phyloP scores from a whole-genome alignment of 2,329 filamentous ascomycete genomes.

The Tothia fuscella region DNA sequence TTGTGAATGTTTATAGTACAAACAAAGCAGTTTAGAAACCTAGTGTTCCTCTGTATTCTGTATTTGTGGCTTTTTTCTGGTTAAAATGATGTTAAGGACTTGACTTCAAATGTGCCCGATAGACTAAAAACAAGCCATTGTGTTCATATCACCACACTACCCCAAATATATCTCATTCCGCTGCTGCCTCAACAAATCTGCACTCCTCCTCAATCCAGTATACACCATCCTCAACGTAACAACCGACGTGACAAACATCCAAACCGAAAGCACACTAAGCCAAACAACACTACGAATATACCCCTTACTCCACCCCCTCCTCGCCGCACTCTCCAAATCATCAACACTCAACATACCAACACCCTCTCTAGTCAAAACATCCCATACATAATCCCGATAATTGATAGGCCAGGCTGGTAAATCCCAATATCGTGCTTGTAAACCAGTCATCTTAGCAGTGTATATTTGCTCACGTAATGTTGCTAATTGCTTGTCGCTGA shows the following conservation, averaged over 20 bases:
- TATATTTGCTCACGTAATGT: slow-evolving; percentile 39
- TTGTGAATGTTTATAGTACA: too few species aligned
- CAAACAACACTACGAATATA: not conserved
- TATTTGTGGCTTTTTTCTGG: too few species aligned
- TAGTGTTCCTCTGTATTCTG: too few species aligned
- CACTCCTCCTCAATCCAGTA: not conserved
- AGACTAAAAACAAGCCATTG: too few species aligned
- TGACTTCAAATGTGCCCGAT: too few species aligned
- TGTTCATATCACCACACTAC: not conserved
- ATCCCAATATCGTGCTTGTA: slow-evolving; percentile 46
- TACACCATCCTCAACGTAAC: not conserved
- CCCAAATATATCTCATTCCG: not conserved
- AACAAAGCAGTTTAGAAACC: too few species aligned
- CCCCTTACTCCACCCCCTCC: slow-evolving; percentile 29
- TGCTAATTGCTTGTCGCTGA: slow-evolving; percentile 35
- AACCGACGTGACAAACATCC: not conserved
- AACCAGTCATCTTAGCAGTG: slow-evolving; percentile 37
- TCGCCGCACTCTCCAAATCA: slow-evolving; percentile 39
- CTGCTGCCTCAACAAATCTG: not conserved
- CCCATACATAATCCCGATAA: slow-evolving; percentile 43
- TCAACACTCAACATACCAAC: slow-evolving; percentile 47
- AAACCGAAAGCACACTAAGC: not conserved
- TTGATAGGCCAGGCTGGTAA: slow-evolving; percentile 43
- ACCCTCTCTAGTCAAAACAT: slow-evolving; percentile 42
- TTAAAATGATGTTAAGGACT: too few species aligned